Evolutionary conservation across 805 yeast species (phyloP).

Genomic region (Cyberlindnera misumaiensis): DNA sequence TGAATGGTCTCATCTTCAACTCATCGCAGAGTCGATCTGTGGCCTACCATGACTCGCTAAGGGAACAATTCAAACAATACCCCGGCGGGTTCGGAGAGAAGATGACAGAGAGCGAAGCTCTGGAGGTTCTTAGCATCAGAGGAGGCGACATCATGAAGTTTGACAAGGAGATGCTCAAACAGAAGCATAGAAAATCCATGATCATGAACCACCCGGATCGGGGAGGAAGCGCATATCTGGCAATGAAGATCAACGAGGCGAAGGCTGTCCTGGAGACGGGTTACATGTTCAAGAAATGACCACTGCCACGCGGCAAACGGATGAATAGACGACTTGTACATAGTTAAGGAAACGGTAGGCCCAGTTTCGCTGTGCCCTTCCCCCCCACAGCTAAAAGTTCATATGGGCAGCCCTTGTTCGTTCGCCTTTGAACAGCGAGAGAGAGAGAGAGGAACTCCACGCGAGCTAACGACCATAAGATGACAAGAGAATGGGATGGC

Average conservation of each 20-base stretch:
- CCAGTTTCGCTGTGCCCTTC: no score
- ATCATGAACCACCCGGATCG: slow-evolving; percentile 81
- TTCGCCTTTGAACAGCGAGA: no score
- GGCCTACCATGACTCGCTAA: slow-evolving; percentile 13
- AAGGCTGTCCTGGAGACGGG: slow-evolving; percentile 73
- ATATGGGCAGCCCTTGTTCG: no score
- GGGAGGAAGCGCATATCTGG: slow-evolving; percentile 78
- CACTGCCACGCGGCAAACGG: not conserved
- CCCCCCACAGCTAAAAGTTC: no score
- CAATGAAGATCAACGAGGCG: slow-evolving; percentile 83
- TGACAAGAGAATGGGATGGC: slow-evolving; percentile 1
- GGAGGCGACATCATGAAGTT: slow-evolving; percentile 48
- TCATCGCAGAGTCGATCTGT: slow-evolving; percentile 3
- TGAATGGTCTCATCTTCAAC: slow-evolving; percentile 30
- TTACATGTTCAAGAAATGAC: slow-evolving; percentile 27
- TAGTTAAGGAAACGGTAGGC: not conserved
- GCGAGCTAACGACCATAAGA: not conserved
- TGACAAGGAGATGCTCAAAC: slow-evolving; percentile 46
- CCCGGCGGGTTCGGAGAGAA: slow-evolving; percentile 58
- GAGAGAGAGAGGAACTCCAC: no score
- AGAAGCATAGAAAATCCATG: slow-evolving; percentile 71
- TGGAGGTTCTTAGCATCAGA: slow-evolving; percentile 53
- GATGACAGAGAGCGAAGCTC: slow-evolving; percentile 69
- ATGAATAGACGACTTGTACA: not conserved
- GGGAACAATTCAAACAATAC: slow-evolving; percentile 29